phyloP scores from a whole-genome alignment of 345 rosid genomes.

The Populus ilicifolia region DNA sequence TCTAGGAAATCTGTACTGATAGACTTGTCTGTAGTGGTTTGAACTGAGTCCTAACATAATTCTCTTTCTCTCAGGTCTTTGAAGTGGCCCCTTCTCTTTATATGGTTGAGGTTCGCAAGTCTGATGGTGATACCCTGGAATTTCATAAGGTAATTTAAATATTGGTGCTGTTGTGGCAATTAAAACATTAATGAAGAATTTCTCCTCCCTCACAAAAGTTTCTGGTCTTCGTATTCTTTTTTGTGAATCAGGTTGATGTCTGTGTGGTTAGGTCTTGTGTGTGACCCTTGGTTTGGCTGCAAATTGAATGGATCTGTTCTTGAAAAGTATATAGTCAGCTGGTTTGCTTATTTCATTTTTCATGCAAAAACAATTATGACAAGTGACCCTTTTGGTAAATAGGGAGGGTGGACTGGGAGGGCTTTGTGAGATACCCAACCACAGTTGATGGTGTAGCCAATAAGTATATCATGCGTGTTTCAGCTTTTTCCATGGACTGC shows the following conservation, averaged over 20 bases:
- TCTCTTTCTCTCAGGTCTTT: slow-evolving; percentile 47
- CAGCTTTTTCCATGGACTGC: not conserved
- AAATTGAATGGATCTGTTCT: not conserved
- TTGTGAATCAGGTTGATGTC: not conserved
- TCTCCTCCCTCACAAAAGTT: not conserved
- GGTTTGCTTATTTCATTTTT: not conserved
- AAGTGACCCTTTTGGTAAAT: not conserved
- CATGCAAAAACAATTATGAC: too few relatives aligned
- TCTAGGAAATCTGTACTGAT: not conserved
- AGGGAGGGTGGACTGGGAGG: not conserved
- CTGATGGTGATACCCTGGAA: slow-evolving; percentile 96
- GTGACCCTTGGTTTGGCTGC: not conserved
- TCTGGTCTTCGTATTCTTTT: not conserved
- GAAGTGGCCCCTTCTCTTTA: slow-evolving; percentile 97
- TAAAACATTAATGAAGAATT: not conserved
- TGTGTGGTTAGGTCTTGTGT: not conserved
- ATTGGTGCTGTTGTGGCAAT: not conserved
- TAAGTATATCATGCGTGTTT: too few relatives aligned
- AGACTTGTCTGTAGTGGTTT: not conserved
- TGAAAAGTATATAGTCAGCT: not conserved
- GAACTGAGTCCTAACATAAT: not conserved
- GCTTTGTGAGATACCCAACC: not conserved
- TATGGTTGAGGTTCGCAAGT: slow-evolving; percentile 92
- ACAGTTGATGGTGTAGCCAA: not conserved
- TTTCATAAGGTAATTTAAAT: slow-evolving; percentile 68